These are phyloP conservation scores for Cyphellophora europaea DNA, from an alignment of 2,329 filamentous ascomycete genomes.

Conservation along the genomic window DNA sequence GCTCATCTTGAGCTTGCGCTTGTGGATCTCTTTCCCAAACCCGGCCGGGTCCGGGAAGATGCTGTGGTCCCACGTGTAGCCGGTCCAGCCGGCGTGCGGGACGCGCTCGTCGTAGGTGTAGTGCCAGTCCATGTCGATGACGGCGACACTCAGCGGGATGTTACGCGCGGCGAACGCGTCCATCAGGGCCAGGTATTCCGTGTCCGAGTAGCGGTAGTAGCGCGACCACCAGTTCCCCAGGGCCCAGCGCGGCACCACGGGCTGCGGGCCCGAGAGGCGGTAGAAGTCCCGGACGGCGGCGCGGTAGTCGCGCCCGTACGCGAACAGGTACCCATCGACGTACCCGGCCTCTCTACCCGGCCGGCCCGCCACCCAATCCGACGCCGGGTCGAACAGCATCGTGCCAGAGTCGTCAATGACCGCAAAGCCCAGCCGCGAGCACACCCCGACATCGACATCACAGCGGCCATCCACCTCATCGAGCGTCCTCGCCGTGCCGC, in stretches of 20 bases:
- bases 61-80: constrained; percentile 53
- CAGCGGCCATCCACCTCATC: constrained; percentile 44
- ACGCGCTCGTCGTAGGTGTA: constrained; percentile 39
- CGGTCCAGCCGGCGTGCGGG: constrained; percentile 47
- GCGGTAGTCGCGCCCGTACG: constrained; percentile 48
- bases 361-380: constrained; percentile 39
- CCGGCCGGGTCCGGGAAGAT: constrained; percentile 47
- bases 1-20: constrained; percentile 43
- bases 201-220: constrained; percentile 48
- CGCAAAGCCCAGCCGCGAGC: constrained; percentile 43
- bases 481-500: constrained; percentile 45
- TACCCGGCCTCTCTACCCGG: constrained; percentile 22
- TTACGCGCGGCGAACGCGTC: constrained; percentile 42
- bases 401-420: constrained; percentile 45
- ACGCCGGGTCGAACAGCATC: constrained; percentile 43
- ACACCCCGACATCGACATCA: constrained; percentile 41
- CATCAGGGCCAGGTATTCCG: constrained; percentile 50
- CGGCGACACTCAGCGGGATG: constrained; percentile 50
- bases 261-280: constrained; percentile 46
- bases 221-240: constrained; percentile 60
- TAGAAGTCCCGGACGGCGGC: constrained; percentile 47
- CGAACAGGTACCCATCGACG: constrained; percentile 52
- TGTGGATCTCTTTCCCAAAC: constrained; percentile 44
- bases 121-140: constrained; percentile 62
- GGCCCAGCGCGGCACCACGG: constrained; percentile 46